Percentiles rank a stretch among this genome's conserved stretches.
Conservation (phyloP, 495 filamentous ascomycete genomes). For the Clavariopsis aquatica region DNA sequence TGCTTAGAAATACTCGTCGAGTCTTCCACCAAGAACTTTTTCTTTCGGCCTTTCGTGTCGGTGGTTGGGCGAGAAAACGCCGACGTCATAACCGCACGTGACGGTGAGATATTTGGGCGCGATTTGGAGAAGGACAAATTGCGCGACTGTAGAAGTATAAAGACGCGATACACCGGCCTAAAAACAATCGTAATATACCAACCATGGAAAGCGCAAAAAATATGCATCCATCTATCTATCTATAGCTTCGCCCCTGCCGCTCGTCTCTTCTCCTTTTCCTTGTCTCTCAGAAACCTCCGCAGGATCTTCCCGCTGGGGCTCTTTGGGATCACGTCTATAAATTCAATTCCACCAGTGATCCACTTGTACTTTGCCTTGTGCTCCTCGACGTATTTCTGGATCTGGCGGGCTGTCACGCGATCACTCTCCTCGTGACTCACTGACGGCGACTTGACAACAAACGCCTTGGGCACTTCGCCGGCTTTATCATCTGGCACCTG, state of each 20-base stretch:
- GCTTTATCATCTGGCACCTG: conserved; percentile 71
- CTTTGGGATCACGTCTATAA: conserved; percentile 77
- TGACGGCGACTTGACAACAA: conserved; percentile 71
- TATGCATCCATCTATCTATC: too few relatives aligned
- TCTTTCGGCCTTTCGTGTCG: conserved; percentile 23
- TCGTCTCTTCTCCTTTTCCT: conserved; percentile 69
- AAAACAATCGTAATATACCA: neutral
- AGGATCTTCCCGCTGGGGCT: conserved; percentile 93
- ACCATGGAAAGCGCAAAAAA: neutral
- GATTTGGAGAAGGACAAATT: too few relatives aligned
- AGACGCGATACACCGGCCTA: neutral
- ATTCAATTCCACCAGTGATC: conserved; percentile 81
- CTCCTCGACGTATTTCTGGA: conserved; percentile 74
- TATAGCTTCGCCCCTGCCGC: conserved; percentile 45
- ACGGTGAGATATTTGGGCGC: too few relatives aligned
- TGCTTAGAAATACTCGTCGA: conserved; percentile 27
- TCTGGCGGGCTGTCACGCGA: conserved; percentile 59
- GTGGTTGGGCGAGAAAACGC: conserved; percentile 9
- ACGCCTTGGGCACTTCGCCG: conserved; percentile 86
- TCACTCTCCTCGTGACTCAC: conserved; percentile 62
- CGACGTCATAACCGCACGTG: conserved; percentile 30
- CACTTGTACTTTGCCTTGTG: conserved; percentile 88
- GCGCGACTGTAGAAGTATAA: too few relatives aligned
- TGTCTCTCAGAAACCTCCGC: conserved; percentile 74
- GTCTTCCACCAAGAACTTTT: conserved; percentile 26